phyloP scores from a whole-genome alignment of 768 basidiomycete genomes.

The Megacollybia marginata region DNA sequence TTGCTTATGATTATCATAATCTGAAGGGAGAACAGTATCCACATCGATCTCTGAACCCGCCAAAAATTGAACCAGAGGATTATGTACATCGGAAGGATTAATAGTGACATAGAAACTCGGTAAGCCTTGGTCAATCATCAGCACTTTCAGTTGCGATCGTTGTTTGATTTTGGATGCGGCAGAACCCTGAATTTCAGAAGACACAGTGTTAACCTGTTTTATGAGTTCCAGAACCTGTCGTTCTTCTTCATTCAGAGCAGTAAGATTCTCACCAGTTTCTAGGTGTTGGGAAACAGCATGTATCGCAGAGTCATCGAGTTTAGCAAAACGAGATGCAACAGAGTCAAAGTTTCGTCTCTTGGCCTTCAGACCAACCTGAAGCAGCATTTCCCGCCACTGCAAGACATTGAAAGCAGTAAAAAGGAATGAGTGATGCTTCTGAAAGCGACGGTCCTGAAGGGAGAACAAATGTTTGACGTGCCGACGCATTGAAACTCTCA shows the following conservation, averaged over 20 bases:
- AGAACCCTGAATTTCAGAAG: conserved; percentile 8
- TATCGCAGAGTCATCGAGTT: conserved; percentile 7
- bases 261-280: conserved; percentile 7
- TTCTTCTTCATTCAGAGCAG: conserved; percentile 11
- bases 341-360: conserved; percentile 7
- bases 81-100: no score
- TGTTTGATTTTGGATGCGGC: conserved; percentile 8
- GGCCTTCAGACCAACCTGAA: conserved; percentile 13
- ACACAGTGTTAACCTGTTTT: conserved; percentile 2
- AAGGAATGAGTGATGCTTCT: conserved; percentile 17
- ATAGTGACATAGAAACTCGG: no score
- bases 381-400: conserved; percentile 11
- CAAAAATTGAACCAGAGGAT: no score
- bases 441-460: conserved; percentile 13
- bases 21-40: no score
- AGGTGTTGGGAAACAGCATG: conserved; percentile 6
- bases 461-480: conserved; percentile 17
- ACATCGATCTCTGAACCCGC: no score
- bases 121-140: conserved; percentile 14
- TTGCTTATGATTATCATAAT: no score
- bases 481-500: conserved; percentile 9
- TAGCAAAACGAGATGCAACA: conserved; percentile 9
- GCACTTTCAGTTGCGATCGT: conserved; percentile 7
- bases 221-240: conserved; percentile 7
- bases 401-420: no score